Conservation (phyloP, 1,284 basidiomycete genomes). For the Pseudomicrostroma phylloplanum region DNA sequence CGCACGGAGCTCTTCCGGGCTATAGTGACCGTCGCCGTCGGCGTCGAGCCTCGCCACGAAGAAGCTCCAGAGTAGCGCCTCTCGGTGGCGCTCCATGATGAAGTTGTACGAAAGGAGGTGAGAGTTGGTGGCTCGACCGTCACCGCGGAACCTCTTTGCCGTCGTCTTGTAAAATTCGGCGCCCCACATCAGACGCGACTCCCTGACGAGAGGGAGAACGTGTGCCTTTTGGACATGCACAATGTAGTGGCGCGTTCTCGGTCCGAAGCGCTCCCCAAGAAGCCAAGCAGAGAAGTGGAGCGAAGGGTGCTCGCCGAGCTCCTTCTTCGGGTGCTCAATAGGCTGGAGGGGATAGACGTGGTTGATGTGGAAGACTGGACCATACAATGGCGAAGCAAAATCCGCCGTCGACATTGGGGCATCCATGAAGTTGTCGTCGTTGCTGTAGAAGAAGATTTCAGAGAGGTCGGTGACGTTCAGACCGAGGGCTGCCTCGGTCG, state of each 20-base stretch:
- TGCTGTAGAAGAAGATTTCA: constrained; percentile 27
- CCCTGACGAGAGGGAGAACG: constrained; percentile 5
- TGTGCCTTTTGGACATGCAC: constrained; percentile 18
- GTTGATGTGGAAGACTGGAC: constrained; percentile 29
- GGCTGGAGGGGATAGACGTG: background rate
- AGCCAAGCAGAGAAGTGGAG: constrained; percentile 12
- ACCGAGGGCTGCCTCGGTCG: constrained; percentile 28
- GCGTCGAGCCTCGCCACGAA: constrained; percentile 27
- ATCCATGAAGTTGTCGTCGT: constrained; percentile 37
- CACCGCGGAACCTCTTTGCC: constrained; percentile 22
- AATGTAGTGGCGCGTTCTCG: constrained; percentile 21
- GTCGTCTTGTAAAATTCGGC: constrained; percentile 18
- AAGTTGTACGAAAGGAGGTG: constrained; percentile 29
- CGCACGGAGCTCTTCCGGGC: background rate
- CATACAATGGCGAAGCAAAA: constrained; percentile 27
- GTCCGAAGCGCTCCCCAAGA: constrained; percentile 28
- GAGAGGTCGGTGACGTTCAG: constrained; percentile 15
- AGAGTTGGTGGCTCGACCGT: constrained; percentile 21
- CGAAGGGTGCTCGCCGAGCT: constrained; percentile 4
- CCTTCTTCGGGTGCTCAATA: background rate
- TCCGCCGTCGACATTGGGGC: constrained; percentile 19
- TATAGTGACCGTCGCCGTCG: constrained; percentile 11
- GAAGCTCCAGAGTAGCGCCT: constrained; percentile 39
- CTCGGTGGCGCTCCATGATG: constrained; percentile 36
- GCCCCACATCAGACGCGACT: constrained; percentile 25